phyloP scores from a whole-genome alignment of 345 rosid genomes.

The Turnera subulata region DNA sequence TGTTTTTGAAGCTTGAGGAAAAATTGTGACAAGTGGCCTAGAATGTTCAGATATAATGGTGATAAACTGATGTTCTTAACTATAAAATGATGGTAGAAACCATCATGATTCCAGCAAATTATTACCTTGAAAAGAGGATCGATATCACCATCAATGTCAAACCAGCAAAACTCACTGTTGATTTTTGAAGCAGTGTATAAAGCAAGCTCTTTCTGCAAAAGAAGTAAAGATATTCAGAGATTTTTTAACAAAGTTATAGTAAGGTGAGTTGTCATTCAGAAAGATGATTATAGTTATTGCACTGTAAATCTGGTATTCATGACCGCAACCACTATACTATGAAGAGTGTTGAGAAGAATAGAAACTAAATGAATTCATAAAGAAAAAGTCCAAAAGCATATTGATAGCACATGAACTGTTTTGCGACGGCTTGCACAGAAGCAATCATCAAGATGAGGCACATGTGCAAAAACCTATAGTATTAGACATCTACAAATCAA shows the following conservation, averaged over 20 bases:
- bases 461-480: not conserved
- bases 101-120: not conserved
- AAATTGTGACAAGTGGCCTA: no score
- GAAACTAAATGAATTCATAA: not conserved
- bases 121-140: slow-evolving; percentile 93
- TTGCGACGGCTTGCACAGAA: not conserved
- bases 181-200: slow-evolving; percentile 84
- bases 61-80: no score
- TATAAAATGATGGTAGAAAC: not conserved
- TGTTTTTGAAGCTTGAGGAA: no score
- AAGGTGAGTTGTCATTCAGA: no score
- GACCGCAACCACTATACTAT: not conserved
- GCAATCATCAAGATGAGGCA: not conserved
- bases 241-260: not conserved
- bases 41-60: no score
- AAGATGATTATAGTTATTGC: not conserved
- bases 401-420: not conserved
- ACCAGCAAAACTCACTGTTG: slow-evolving; percentile 76
- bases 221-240: slow-evolving; percentile 11
- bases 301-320: not conserved
- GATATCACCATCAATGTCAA: slow-evolving; percentile 89
- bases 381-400: not conserved
- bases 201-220: slow-evolving; percentile 91
- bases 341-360: not conserved
- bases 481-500: no score